Evolutionary conservation across 2,329 filamentous ascomycete species (phyloP), one percentile per base, ranked within the genome.

Genomic region (Fusarium sp.): DNA sequence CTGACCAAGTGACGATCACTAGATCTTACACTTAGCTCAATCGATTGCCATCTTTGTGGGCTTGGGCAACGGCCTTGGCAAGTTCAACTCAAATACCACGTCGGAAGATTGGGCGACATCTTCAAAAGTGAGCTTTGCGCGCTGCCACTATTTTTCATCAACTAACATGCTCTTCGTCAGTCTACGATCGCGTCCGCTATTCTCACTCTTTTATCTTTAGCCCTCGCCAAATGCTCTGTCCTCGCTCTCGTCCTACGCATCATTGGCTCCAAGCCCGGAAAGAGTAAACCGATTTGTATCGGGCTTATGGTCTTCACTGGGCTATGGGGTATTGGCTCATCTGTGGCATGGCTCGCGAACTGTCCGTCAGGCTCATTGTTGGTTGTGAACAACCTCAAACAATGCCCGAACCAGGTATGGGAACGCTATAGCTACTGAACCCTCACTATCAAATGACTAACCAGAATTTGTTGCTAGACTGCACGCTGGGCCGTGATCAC

Each of bases 191-290:
- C 65, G 0, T 55, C 70, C 7, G 39, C 43, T 5, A 57, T 73
- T 1, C 57, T 72, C 2, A 53, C 22, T 22, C 49, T 71, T 17
- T 3, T 71, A 2, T 24, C 52, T 7, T 10, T 72, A 0, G 45
- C 53, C 11, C 31, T 72, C 5, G 61, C 71, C 0, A 72, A 73
- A 34, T 71, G 68, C 8, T 72, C 71, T 0, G 51, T 72, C 1
- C 71, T 72, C 33, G 71, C 71, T 9, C 71, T 72, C 5, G 51
- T 73, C 6, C 58, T 69, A 14, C 70, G 71, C 1, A 72, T 72
- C 20, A 67, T 72, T 4, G 59, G 59, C 11, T 54, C 68, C 31
- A 72, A 58, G 11, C 53, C 68, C 6, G 71, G 71, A 0, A 69
- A 38, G 11, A 73, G 59, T 6, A 69, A 50, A 20, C 6, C 20